A percentile compares a stretch with the other conserved stretches of the same genome.
Evolutionary conservation across 495 filamentous ascomycete genomes (phyloP).

Genomic region (Recurvomyces mirabilis): DNA sequence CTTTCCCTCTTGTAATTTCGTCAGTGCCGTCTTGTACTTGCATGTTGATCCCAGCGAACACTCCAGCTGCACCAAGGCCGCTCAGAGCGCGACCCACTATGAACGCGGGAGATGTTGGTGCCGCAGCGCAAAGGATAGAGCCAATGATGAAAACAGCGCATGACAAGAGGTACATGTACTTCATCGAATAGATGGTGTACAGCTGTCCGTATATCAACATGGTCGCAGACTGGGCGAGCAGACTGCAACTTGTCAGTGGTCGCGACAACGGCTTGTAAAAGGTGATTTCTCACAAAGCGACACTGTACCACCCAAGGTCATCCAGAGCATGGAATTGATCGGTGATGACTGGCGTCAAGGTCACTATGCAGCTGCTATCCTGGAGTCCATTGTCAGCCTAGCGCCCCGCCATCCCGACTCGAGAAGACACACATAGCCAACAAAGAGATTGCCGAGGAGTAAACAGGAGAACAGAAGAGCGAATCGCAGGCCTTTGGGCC

Average conservation of each 20-base stretch:
- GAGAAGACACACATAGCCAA: too few relatives aligned
- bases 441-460: not conserved
- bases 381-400: too few relatives aligned
- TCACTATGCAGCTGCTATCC: not conserved
- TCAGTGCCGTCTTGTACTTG: too few relatives aligned
- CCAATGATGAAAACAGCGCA: conserved; percentile 25
- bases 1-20: conserved; percentile 9
- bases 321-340: conserved; percentile 59
- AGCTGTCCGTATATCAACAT: conserved; percentile 25
- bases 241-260: not conserved
- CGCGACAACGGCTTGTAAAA: conserved; percentile 16
- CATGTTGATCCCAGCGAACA: conserved; percentile 26
- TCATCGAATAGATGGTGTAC: conserved; percentile 28
- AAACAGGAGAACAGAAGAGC: not conserved
- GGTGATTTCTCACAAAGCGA: conserved; percentile 35
- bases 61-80: conserved; percentile 22
- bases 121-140: conserved; percentile 26
- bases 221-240: not conserved
- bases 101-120: conserved; percentile 22
- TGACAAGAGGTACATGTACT: conserved; percentile 23
- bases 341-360: conserved; percentile 60
- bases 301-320: conserved; percentile 71
- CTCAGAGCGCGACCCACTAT: conserved; percentile 28
- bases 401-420: too few relatives aligned
- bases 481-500: not conserved